Evolutionary conservation across 179 eudicot genomes (phyloP).

Genomic region (Corrigiola litoralis): DNA sequence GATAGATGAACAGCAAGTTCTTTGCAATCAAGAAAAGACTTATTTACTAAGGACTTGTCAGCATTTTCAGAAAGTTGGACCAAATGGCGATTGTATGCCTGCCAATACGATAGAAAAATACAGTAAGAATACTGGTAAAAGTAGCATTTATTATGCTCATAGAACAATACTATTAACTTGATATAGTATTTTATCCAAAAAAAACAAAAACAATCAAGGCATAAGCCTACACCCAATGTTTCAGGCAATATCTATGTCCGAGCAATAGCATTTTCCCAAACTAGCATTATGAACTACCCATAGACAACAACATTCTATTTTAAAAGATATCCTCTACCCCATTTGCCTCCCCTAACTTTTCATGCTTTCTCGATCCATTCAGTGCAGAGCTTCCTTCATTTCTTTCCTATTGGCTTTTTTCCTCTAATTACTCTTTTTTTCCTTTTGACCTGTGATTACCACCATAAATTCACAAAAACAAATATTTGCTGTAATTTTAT

Average conservation of each 20-base stretch:
- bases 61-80: slow-evolving; percentile 28
- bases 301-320: background rate
- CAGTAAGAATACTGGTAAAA: background rate
- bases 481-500: background rate
- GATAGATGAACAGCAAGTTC: slow-evolving; percentile 72
- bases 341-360: background rate
- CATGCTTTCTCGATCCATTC: background rate
- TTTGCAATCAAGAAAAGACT: slow-evolving; percentile 67
- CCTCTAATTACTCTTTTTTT: background rate
- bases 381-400: background rate
- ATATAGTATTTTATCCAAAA: no score
- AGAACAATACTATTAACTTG: no score
- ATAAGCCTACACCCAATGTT: no score
- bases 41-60: slow-evolving; percentile 42
- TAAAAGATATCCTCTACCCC: background rate
- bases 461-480: background rate
- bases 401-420: background rate
- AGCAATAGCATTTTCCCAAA: no score
- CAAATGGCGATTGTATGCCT: slow-evolving; percentile 71
- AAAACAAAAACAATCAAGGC: no score
- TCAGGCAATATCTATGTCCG: no score
- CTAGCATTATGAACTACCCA: background rate
- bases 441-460: background rate
- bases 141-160: background rate
- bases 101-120: slow-evolving; percentile 19